phyloP scores from a whole-genome alignment of 345 rosid species.

The Eucalyptus viminalis region DNA sequence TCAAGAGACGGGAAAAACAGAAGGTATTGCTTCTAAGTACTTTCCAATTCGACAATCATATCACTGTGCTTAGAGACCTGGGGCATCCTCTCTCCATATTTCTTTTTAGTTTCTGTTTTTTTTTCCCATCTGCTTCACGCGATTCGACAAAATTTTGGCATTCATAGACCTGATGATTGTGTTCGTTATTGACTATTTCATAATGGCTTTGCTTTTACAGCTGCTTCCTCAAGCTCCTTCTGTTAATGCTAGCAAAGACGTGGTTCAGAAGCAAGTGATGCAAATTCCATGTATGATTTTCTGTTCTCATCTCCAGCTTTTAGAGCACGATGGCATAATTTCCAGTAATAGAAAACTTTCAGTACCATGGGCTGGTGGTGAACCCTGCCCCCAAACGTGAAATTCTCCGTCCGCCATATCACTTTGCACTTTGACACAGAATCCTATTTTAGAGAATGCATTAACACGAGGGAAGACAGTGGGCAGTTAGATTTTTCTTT shows the following conservation, averaged over 20 bases:
- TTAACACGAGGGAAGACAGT: not conserved
- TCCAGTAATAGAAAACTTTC: not conserved
- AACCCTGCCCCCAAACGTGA: not conserved
- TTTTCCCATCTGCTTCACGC: not conserved
- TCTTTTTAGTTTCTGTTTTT: not conserved
- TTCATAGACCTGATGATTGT: not conserved
- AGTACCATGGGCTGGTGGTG: not conserved
- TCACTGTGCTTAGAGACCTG: not conserved
- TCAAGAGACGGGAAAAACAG: slow-evolving; percentile 84
- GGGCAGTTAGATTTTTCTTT: not conserved
- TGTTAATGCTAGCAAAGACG: slow-evolving; percentile 30
- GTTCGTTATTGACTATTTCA: not conserved
- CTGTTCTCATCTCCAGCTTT: not conserved
- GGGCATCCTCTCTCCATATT: not conserved
- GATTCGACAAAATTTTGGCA: not conserved
- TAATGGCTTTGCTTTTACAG: slow-evolving; percentile 30
- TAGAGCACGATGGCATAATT: not conserved
- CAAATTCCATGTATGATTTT: slow-evolving; percentile 26
- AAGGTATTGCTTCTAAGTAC: not conserved
- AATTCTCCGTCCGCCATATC: not conserved
- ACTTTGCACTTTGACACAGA: not conserved
- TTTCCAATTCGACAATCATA: not conserved
- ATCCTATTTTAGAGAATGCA: not conserved
- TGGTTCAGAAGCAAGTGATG: slow-evolving; percentile 18
- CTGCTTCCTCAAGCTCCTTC: slow-evolving; percentile 25